Evolutionary conservation across 306 rosid genomes (phyloP).

Genomic region (Clitoria ternatea): DNA sequence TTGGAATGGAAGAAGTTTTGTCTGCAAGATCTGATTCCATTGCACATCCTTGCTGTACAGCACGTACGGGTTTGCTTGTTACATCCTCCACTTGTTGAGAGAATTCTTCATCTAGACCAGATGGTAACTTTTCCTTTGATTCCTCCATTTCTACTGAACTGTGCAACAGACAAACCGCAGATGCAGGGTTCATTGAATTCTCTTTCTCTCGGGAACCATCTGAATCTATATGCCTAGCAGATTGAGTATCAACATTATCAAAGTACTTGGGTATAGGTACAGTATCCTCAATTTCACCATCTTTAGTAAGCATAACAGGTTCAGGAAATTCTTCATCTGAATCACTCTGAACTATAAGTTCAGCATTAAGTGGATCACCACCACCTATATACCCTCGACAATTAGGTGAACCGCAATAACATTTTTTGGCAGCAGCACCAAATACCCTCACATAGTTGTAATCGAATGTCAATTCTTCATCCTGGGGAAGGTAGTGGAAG

Average conservation of each 20-base stretch:
- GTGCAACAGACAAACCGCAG: slow-evolving; percentile 40
- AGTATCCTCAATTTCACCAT: slow-evolving; percentile 38
- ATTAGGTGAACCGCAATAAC: slow-evolving; percentile 72
- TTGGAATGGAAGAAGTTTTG: slow-evolving; percentile 39
- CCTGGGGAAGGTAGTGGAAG: slow-evolving; percentile 48
- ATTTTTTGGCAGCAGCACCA: slow-evolving; percentile 99
- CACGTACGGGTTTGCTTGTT: slow-evolving; percentile 35
- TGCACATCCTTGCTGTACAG: slow-evolving; percentile 37
- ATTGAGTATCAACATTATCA: slow-evolving; percentile 25
- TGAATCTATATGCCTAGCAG: slow-evolving; percentile 27
- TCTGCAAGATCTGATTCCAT: slow-evolving; percentile 34
- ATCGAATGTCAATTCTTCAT: slow-evolving; percentile 98
- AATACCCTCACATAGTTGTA: slow-evolving; percentile 99
- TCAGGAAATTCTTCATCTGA: slow-evolving; percentile 95
- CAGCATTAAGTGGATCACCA: slow-evolving; percentile 75
- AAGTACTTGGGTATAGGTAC: slow-evolving; percentile 25
- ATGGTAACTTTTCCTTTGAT: slow-evolving; percentile 33
- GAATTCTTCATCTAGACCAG: slow-evolving; percentile 40
- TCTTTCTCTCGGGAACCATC: slow-evolving; percentile 40
- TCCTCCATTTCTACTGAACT: slow-evolving; percentile 47
- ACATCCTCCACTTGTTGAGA: slow-evolving; percentile 53
- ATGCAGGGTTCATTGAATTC: slow-evolving; percentile 38
- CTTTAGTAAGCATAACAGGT: slow-evolving; percentile 62
- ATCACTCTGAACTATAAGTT: slow-evolving; percentile 74
- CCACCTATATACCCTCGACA: slow-evolving; percentile 94